Conservation (phyloP, 1,139 yeast genomes). For the Blastobotrys persicus region DNA sequence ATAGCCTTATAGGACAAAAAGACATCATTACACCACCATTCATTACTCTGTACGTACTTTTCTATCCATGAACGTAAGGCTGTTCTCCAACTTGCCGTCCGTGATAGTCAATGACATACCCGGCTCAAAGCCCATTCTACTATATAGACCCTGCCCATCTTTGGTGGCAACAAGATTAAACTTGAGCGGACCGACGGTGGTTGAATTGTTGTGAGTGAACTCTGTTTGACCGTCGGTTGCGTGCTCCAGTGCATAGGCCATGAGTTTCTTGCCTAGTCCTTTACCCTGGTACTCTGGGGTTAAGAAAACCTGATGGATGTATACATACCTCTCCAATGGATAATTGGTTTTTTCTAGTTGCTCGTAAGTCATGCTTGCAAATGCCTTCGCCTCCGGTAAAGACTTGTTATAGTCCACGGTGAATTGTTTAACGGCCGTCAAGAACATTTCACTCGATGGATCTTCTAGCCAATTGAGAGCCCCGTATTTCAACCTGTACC, state of each 20-base stretch:
- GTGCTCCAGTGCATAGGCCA: neutral
- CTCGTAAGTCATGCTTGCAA: neutral
- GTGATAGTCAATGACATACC: neutral
- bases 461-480: neutral
- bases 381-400: neutral
- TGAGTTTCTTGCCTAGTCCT: neutral
- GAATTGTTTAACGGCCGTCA: neutral
- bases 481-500: constrained; percentile 1
- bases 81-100: neutral
- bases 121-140: neutral
- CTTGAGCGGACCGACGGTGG: neutral
- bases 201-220: neutral
- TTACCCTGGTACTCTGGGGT: constrained; percentile 4
- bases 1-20: neutral
- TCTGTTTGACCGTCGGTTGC: neutral
- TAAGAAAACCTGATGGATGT: neutral
- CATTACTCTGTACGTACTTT: neutral
- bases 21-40: neutral
- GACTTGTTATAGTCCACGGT: neutral
- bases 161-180: neutral
- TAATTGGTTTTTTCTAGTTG: neutral
- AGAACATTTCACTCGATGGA: neutral
- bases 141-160: neutral
- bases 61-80: constrained; percentile 2
- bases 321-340: neutral